Evolutionary conservation across 352 stramenopile genomes (phyloP).

Genomic region (Globisporangium radiosum): DNA sequence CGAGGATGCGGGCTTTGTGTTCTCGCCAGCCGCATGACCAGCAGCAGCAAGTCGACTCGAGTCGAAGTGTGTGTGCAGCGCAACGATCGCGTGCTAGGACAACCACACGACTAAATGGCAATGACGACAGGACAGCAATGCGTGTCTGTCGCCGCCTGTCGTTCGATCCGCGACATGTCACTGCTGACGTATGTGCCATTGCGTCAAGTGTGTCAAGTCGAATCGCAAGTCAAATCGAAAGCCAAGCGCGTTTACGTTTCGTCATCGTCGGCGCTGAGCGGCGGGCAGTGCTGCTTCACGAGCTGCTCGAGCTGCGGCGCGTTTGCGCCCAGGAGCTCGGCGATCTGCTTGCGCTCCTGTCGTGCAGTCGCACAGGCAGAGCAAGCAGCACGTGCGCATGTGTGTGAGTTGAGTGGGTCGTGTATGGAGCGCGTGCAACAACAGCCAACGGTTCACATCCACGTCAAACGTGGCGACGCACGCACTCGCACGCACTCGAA

Average conservation of each 20-base stretch:
- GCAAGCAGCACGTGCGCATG: background rate
- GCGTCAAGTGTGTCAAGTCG: background rate
- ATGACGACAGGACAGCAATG: too few species aligned
- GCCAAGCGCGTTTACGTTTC: conserved; percentile 20
- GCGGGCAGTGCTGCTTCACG: conserved; percentile 55
- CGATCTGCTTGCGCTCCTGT: conserved; percentile 53
- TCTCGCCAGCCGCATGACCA: conserved; percentile 6
- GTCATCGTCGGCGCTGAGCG: conserved; percentile 43
- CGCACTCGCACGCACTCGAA: conserved; percentile 23
- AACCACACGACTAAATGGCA: too few species aligned
- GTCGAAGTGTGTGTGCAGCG: background rate
- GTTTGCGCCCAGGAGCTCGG: conserved; percentile 51
- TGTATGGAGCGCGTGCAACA: background rate
- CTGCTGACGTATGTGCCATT: background rate
- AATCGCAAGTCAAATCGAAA: background rate
- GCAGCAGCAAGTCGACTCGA: background rate
- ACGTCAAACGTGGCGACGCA: too few species aligned
- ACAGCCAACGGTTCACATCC: too few species aligned
- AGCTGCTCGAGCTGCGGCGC: conserved; percentile 54
- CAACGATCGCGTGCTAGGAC: too few species aligned
- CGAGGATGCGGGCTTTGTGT: conserved; percentile 57
- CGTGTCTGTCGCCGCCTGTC: background rate
- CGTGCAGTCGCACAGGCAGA: conserved; percentile 1
- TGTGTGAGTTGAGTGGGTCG: background rate
- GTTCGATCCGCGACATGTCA: background rate